These are phyloP conservation scores for Purpureocillium lavendulum DNA, from an alignment of 2,329 filamentous ascomycete genomes.

Conservation along the genomic window DNA sequence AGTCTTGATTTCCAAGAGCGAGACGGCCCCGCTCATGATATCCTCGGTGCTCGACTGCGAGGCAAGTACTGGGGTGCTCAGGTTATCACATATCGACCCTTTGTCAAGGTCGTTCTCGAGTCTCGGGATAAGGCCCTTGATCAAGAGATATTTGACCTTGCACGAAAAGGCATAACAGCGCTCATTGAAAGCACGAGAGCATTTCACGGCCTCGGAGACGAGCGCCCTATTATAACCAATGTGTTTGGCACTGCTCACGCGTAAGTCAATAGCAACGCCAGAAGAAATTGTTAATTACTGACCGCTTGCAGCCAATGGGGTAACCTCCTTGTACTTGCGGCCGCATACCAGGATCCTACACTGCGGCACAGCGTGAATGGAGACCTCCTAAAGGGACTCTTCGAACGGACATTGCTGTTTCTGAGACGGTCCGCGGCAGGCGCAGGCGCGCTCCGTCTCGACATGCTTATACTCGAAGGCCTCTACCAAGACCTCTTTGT, in stretches of 20 bases:
- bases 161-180: slow-evolving; percentile 58
- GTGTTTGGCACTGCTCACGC: slow-evolving; percentile 95
- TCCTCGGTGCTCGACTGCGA: slow-evolving; percentile 74
- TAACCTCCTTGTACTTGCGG: slow-evolving; percentile 81
- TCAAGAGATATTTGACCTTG: slow-evolving; percentile 42
- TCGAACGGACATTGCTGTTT: slow-evolving; percentile 69
- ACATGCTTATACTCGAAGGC: slow-evolving; percentile 64
- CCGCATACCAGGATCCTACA: slow-evolving; percentile 61
- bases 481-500: slow-evolving; percentile 38
- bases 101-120: slow-evolving; percentile 51
- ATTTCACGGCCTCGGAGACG: slow-evolving; percentile 57
- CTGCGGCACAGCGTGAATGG: slow-evolving; percentile 51
- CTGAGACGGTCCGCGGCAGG: slow-evolving; percentile 61
- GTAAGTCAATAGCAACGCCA: slow-evolving; percentile 47
- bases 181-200: slow-evolving; percentile 79
- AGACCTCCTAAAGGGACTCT: slow-evolving; percentile 48
- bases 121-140: slow-evolving; percentile 34
- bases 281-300: slow-evolving; percentile 6
- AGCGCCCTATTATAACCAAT: slow-evolving; percentile 82
- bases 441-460: slow-evolving; percentile 65
- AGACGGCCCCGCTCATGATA: slow-evolving; percentile 64
- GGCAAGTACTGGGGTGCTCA: slow-evolving; percentile 93
- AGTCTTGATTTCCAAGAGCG: slow-evolving; percentile 52
- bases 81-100: slow-evolving; percentile 82
- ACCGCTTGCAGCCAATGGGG: slow-evolving; percentile 72